A percentile compares a stretch with the other conserved stretches of the same genome.
Conservation (phyloP, 441 rosid species). For the Eruca vesicaria region DNA sequence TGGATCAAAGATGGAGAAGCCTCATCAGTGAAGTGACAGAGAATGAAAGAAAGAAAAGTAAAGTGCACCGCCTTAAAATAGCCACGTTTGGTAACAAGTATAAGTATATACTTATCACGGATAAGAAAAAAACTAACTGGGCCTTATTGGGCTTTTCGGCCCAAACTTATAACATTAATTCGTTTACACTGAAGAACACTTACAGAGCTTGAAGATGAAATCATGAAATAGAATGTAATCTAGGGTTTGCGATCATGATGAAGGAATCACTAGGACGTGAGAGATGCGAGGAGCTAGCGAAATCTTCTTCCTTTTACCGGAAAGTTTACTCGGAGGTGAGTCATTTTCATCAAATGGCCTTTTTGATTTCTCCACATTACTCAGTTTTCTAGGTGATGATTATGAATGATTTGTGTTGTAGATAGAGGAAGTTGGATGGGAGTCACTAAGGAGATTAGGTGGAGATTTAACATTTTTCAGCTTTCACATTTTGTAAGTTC, state of each 20-base stretch:
- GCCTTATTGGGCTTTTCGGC: neutral
- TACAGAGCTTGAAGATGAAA: slow-evolving; percentile 10
- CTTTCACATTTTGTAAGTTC: slow-evolving; percentile 57
- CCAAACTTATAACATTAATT: neutral
- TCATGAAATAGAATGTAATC: neutral
- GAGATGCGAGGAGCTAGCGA: slow-evolving; percentile 43
- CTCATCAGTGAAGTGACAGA: slow-evolving; percentile 18
- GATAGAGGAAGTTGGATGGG: slow-evolving; percentile 87
- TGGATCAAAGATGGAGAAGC: slow-evolving; percentile 26
- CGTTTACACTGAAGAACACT: neutral
- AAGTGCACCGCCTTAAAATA: slow-evolving; percentile 18
- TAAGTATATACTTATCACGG: neutral
- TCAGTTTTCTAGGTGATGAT: neutral
- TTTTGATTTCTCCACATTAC: neutral
- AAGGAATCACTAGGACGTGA: slow-evolving; percentile 23
- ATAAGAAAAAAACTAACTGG: neutral
- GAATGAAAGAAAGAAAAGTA: neutral
- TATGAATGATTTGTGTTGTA: slow-evolving; percentile 12
- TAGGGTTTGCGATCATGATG: slow-evolving; percentile 4
- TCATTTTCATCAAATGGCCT: neutral
- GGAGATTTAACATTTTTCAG: slow-evolving; percentile 56
- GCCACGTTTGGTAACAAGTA: slow-evolving; percentile 13
- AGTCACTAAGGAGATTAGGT: slow-evolving; percentile 45
- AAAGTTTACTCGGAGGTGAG: slow-evolving; percentile 62
- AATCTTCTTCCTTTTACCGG: slow-evolving; percentile 52